Evolutionary conservation across 805 yeast species (phyloP), one percentile per base, ranked within the genome.

Genomic region (Maudiozyma pseudohumilis): DNA sequence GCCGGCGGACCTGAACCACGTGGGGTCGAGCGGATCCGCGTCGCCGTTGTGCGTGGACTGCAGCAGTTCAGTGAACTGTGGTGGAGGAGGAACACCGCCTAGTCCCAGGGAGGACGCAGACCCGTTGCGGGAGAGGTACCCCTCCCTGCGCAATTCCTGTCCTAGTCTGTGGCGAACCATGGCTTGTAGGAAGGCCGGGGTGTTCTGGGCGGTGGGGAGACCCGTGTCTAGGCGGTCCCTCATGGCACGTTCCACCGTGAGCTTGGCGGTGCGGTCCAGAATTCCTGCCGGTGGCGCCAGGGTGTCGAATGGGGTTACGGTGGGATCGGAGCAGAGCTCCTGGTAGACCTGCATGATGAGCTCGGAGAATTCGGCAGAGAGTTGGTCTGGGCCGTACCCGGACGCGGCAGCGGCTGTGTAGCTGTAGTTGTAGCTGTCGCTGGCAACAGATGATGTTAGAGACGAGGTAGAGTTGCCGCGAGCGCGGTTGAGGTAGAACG

Each of bases 231-330:
- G 46, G 5, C 53, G 56, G 5, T 42, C 43, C 4, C 41, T 49
- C 22, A 56, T 48, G 0, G 70, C 66, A 33, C 46, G 42, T 40
- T 63, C 61, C 22, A 74, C 58, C 20, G 80, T 69, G 30, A 72
- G 66, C 47, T 75, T 76, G 6, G 83, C 72, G 0, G 77, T 78
- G 37, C 67, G 66, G 29, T 75, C 74, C 16, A 77, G 64, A 3
- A 80, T 68, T 1, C 86, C 86, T 1, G 78, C 68, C 0, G 87
- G 86, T 6, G 86, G 87, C 48, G 71, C 70, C 29, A 65, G 53
- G 13, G 73, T 70, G 44, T 77, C 77, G 50, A 80, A 80, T 0
- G 88, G 88, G 0, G 88, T 79, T 6, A 69, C 63, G 24, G 74
- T 71, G 6, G 87, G 86, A 47, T 70, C 74, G 34, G 65, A 65